Evolutionary conservation across 78 protist genomes (phyloP), one percentile per base, ranked within the genome.

Genomic region (Dictyostelium firmibasis): DNA sequence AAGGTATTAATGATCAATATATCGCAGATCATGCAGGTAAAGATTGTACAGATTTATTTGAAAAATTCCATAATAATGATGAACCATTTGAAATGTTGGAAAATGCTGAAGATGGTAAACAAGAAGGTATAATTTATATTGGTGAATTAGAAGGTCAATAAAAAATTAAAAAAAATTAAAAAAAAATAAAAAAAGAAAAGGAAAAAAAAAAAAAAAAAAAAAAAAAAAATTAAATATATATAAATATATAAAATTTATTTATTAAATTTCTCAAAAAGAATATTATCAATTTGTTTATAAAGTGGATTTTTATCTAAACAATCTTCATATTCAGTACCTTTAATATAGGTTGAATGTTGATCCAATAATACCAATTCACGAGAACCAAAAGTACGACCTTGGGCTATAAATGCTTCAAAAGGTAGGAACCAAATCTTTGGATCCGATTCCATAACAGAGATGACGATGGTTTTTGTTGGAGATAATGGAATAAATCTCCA

Each of bases 61-160:
- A 87, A 64, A 87, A 87, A 60, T 87, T 87, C 36, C 93, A 87
- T 31, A 16, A 20, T 43, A 41, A 69, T 57, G 85, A 87, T 43
- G 93, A 87, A 62, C 86, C 93, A 41, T 87, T 87, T 38, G 93
- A 87, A 79, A 87, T 87, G 93, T 67, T 87, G 29, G 93, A 87
- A 35, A 36, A 36, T 4, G 25, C 86, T 29, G 81, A 87, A 64
- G 93, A 87, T 79, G 85, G 85, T 3, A 76, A 44, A 38, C 57
- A 50, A 25, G 69, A 76, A 43, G 81, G 79, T 38, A 79, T 87
- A 62, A 38, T 27, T 57, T 87, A 87, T 87, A 87, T 87, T 23
- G 93, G 93, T 33, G 93, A 87, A 79, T 87, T 87, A 7, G 86
- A 87, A 41, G 85, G 79, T 60, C 9, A 74, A 74, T 11, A 60